Base-by-base conservation (phyloP, 2,329 filamentous ascomycete genomes). In the Colletotrichum shisoi region DNA sequence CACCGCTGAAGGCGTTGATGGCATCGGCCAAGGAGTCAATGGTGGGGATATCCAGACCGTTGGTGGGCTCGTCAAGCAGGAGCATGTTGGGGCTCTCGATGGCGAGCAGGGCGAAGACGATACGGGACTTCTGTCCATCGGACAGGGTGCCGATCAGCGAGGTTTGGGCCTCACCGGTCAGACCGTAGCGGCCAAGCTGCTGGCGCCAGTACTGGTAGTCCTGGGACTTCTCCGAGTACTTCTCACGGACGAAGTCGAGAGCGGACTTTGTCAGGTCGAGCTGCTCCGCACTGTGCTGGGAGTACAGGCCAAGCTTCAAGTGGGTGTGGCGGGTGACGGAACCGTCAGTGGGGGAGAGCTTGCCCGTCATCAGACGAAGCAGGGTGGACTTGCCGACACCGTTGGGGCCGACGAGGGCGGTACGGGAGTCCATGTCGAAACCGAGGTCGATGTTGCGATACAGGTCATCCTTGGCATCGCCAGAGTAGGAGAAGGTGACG, bases 161-260 rank as follows among this genome's bases (percentile, higher is more conserved):
- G 56, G 95, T 99, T 85, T 99, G 96, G 39, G 93, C 84, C 70
- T 98, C 93, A 79, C 96, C 96, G 66, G 88, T 91, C 71, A 99
- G 87, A 78, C 96, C 96, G 79, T 99, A 99, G 72, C 90, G 88
- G 75, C 95, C 95, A 44, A 99, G 91, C 83, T 97, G 93, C 82
- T 97, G 94, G 77, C 95, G 89, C 95, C 95, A 99, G 88, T 95
- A 99, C 83, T 99, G 95, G 85, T 97, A 96, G 79, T 99, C 95
- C 79, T 99, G 95, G 61, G 89, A 93, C 82, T 94, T 92, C 71
- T 89, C 84, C 49, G 85, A 80, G 84, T 96, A 98, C 85, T 94
- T 97, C 83, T 98, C 94, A 71, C 95, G 91, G 70, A 98, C 94
- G 77, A 99, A 99, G 81, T 99, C 96, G 62, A 99, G 88, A 9